Percentiles rank a stretch among this genome's conserved stretches.
Evolutionary conservation across 441 rosid genomes (phyloP).

Genomic region (Pelargonium citronellum): DNA sequence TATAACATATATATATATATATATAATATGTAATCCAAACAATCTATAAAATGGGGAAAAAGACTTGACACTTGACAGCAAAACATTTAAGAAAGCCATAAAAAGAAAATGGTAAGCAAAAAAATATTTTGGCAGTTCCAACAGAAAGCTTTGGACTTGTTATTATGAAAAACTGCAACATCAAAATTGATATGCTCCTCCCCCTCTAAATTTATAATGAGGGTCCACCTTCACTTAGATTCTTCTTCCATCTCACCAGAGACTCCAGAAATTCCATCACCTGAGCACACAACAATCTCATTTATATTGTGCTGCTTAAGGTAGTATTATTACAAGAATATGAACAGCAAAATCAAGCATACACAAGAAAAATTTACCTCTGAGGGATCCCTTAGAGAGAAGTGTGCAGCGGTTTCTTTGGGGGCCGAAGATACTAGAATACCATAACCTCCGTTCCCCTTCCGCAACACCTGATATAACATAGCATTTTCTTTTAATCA

Average conservation of each 20-base stretch:
- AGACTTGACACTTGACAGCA: no score
- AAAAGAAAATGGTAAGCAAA: no score
- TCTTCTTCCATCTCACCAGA: slow-evolving; percentile 54
- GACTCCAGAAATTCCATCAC: slow-evolving; percentile 68
- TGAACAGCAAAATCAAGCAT: background rate
- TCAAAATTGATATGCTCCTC: background rate
- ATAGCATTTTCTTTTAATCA: background rate
- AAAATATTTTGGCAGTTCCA: no score
- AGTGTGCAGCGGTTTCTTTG: slow-evolving; percentile 68
- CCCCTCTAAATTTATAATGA: no score
- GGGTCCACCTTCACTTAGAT: background rate
- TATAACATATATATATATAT: no score
- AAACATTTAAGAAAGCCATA: no score
- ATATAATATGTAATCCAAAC: no score
- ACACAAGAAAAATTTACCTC: slow-evolving; percentile 35
- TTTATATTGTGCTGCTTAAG: background rate
- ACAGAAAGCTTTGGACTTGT: no score
- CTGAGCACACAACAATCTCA: slow-evolving; percentile 22
- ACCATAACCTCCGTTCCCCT: slow-evolving; percentile 60
- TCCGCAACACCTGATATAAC: slow-evolving; percentile 43
- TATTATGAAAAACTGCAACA: background rate
- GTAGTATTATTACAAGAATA: background rate
- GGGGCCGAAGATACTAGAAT: slow-evolving; percentile 73
- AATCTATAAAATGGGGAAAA: no score
- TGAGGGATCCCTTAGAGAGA: slow-evolving; percentile 66